These are phyloP conservation scores for Botryosphaeria dothidea DNA, from an alignment of 2,329 filamentous ascomycete genomes.

Conservation along the genomic window DNA sequence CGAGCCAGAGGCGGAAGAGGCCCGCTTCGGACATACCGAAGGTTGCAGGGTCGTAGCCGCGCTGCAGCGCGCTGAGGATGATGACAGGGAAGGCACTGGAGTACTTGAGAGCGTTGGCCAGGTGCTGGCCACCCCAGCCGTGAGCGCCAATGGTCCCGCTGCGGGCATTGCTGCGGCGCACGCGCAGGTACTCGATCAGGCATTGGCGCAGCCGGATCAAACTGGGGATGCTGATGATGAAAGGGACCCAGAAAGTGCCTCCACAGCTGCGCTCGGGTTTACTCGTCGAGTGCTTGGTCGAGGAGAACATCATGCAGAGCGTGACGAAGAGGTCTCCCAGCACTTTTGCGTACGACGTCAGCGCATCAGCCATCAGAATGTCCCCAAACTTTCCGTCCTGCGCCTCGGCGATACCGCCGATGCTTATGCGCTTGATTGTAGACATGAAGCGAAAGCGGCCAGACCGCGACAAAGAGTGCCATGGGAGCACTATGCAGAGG, in stretches of 20 bases:
- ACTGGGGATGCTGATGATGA: constrained; percentile 81
- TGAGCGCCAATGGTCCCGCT: constrained; percentile 40
- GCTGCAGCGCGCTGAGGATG: constrained; percentile 72
- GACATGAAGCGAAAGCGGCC: constrained; percentile 75
- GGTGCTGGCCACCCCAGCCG: constrained; percentile 80
- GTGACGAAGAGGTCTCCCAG: constrained; percentile 86
- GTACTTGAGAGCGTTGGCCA: constrained; percentile 95
- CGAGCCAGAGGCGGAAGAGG: constrained; percentile 60
- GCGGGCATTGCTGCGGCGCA: constrained; percentile 55
- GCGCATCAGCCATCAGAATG: constrained; percentile 86
- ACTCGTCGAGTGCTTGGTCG: constrained; percentile 71
- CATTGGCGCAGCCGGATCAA: constrained; percentile 90
- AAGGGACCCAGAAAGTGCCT: constrained; percentile 74
- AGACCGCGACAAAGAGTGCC: constrained; percentile 66
- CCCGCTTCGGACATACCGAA: constrained; percentile 57
- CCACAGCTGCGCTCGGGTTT: constrained; percentile 81
- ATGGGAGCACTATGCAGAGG: constrained; percentile 70
- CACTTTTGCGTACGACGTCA: constrained; percentile 94
- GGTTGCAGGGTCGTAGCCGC: constrained; percentile 57
- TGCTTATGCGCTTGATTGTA: constrained; percentile 73
- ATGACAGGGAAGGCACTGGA: constrained; percentile 92
- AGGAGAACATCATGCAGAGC: constrained; percentile 80
- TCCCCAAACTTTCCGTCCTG: constrained; percentile 94
- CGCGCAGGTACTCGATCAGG: constrained; percentile 80
- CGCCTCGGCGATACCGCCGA: constrained; percentile 83